Conservation (phyloP, 768 basidiomycete genomes). For the Mrakia frigida region DNA sequence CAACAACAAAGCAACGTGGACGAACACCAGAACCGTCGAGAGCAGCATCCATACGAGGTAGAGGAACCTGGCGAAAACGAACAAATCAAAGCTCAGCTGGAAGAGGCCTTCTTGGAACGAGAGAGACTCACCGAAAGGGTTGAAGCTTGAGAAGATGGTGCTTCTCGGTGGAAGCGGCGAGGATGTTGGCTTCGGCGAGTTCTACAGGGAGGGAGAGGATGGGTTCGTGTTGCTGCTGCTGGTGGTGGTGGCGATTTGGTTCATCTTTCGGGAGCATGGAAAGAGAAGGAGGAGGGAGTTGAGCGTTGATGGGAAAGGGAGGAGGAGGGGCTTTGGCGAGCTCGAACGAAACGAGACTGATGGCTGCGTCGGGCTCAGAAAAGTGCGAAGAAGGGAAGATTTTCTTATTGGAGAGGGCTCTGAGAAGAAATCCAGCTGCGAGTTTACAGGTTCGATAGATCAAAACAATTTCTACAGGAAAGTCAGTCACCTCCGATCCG, state of each 20-base stretch:
- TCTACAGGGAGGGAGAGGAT: not conserved
- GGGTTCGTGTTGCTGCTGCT: not conserved
- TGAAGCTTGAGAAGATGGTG: slow-evolving; percentile 1
- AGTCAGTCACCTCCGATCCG: no score
- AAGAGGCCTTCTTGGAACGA: not conserved
- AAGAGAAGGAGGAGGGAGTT: not conserved
- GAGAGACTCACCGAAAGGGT: not conserved
- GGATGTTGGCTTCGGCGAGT: slow-evolving; percentile 4
- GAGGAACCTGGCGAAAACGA: not conserved
- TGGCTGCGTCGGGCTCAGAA: no score
- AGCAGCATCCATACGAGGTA: not conserved
- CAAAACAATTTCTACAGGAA: no score
- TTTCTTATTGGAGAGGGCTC: no score
- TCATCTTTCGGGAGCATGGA: not conserved
- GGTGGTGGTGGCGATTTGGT: no score
- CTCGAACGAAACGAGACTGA: no score
- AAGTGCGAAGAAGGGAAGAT: no score
- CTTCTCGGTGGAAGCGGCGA: not conserved
- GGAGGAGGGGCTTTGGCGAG: not conserved
- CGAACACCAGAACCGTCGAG: slow-evolving; percentile 3
- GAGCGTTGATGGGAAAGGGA: no score
- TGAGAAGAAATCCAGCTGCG: no score
- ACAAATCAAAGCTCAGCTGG: not conserved
- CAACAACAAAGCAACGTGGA: no score
- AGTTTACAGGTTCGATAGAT: no score